Base-by-base conservation (phyloP, 306 rosid species). In the Quercus ilex region DNA sequence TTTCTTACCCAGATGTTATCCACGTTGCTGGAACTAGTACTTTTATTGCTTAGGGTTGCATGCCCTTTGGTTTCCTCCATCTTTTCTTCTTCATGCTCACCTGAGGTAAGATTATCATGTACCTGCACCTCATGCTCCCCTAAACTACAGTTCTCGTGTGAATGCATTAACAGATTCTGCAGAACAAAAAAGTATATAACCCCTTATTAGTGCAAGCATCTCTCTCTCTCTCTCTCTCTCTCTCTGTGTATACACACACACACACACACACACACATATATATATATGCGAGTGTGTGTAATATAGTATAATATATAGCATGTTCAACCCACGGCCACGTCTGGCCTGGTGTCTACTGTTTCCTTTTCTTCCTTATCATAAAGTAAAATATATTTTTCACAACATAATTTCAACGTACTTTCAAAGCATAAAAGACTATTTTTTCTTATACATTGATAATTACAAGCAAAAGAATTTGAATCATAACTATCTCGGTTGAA, bases 1-100 rank as follows among this genome's bases (percentile, higher is more conserved):
- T 41, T 7, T 41, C 46, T 41, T 78, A 78, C 81, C 81, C 69
- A 15, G 55, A 69, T 56, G 57, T 6, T 51, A 70, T 20, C 72
- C 15, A 20, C 74, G 68, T 57, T 64, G 31, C 55, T 33, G 72
- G 21, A 33, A 4, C 1, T 5, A 51, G 15, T 31, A 23, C 56
- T 78, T 38, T 2, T 60, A 5, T 25, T 60, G 67, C 63, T 52
- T 21, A 55, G 74, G 59, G 26, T 2, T 64, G 78, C 49, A 51
- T 6, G 23, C 74, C 43, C 83, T 19, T 80, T 23, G 68, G 30
- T 26, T 18, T 43, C 13, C 59, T 64, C 69, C 3, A 6, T 64
- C 78, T 25, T 33, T 26, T 35, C 51, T 26, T 80, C 64, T 8
- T 53, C 58, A 18, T 26, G 35, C n/a, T 67, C 59, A 17, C 23